Evolutionary conservation across 2,329 filamentous ascomycete species (phyloP).

Genomic region (Dryadomyces sulphureus): DNA sequence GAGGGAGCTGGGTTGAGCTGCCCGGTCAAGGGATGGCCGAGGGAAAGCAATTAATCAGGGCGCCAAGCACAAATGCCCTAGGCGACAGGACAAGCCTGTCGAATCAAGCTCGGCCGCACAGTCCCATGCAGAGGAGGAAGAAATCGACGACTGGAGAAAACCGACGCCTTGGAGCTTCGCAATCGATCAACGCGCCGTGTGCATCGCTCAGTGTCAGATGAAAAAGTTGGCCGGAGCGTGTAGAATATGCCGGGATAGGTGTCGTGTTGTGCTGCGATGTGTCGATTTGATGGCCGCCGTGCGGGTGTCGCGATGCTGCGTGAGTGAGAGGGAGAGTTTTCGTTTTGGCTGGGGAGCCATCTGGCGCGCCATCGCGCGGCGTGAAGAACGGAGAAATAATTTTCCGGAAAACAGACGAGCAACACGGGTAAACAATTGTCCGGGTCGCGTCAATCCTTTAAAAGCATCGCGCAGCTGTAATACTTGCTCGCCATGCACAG

Average conservation of each 20-base stretch:
- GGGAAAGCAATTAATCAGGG: no score
- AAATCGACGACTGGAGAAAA: no score
- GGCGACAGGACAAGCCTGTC: conserved; percentile 33
- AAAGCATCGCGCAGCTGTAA: no score
- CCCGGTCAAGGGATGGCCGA: no score
- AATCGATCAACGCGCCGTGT: neutral
- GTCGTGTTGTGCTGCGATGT: neutral
- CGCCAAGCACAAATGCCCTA: neutral
- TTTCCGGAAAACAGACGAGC: no score
- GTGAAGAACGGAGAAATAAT: no score
- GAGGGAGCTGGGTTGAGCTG: no score
- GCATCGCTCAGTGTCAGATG: neutral
- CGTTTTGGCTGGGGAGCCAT: neutral
- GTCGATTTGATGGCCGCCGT: neutral
- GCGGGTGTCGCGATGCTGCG: neutral
- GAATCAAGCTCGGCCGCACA: conserved; percentile 17
- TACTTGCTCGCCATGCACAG: no score
- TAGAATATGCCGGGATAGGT: neutral
- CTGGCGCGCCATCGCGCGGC: neutral
- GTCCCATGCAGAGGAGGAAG: conserved; percentile 9
- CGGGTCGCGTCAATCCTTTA: no score
- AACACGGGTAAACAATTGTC: no score
- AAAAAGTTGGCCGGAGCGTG: neutral
- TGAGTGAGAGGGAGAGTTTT: neutral
- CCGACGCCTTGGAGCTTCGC: neutral